Conservation (phyloP, 2,329 filamentous ascomycete genomes). For the Colletotrichum musicola region DNA sequence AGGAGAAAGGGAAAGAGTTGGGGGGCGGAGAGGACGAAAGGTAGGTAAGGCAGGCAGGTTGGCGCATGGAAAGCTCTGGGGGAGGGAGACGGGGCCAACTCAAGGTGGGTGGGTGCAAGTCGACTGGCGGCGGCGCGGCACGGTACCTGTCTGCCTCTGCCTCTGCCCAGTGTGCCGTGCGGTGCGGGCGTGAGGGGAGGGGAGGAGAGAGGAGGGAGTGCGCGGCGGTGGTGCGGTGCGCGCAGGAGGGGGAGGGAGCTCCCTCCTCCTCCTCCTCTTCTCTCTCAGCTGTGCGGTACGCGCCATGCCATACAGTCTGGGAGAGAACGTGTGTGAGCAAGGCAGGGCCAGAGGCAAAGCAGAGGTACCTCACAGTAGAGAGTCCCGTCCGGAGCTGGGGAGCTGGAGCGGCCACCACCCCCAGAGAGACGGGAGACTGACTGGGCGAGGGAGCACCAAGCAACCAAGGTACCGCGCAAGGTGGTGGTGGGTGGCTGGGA, state of each 20-base stretch:
- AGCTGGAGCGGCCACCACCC: constrained; percentile 29
- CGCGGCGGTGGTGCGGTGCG: constrained; percentile 26
- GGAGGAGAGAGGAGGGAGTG: constrained; percentile 24
- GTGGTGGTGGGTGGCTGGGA: constrained; percentile 33
- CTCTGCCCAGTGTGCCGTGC: background rate
- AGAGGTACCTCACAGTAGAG: constrained; percentile 11
- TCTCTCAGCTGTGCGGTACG: constrained; percentile 31
- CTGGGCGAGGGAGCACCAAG: constrained; percentile 29
- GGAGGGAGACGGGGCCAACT: constrained; percentile 32
- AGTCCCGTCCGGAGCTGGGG: constrained; percentile 16
- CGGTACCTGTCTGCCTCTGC: too few relatives aligned
- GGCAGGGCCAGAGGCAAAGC: constrained; percentile 19
- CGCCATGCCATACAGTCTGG: constrained; percentile 30
- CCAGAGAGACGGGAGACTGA: constrained; percentile 1
- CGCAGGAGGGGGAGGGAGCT: constrained; percentile 32
- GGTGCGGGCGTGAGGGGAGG: constrained; percentile 32
- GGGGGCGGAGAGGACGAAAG: constrained; percentile 34
- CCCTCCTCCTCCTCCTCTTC: constrained; percentile 8
- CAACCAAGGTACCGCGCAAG: constrained; percentile 11
- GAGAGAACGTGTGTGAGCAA: constrained; percentile 32
- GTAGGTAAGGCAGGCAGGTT: constrained; percentile 35
- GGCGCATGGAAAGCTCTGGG: constrained; percentile 38
- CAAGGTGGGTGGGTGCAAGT: constrained; percentile 38
- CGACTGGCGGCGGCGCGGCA: constrained; percentile 23
- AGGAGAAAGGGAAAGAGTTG: constrained; percentile 32